Base-by-base conservation (phyloP, 2,329 filamentous ascomycete genomes). In the Fusarium aywerte region DNA sequence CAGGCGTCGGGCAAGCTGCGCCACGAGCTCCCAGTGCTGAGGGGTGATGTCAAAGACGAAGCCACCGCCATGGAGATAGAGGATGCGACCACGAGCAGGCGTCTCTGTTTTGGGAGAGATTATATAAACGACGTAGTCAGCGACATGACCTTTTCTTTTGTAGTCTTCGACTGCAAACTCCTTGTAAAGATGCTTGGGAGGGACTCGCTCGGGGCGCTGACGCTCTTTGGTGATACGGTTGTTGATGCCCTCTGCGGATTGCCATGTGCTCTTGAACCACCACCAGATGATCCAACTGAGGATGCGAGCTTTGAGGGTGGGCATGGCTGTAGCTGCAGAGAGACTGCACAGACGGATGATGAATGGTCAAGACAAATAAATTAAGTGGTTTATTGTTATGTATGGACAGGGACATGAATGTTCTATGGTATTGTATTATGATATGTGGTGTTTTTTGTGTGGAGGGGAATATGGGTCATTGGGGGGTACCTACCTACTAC, bases 21-120 rank as follows among this genome's bases (percentile, higher is more conserved):
- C 70, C 31, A 72, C 67, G 20, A 77, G 38, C 35, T 58, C 50
- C 76, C 76, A 78, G n/a, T 78, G 76, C 55, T 63, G 57, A 4
- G 47, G 49, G 0, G 52, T 54, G 39, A 77, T 73, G 32, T 74
- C 75, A 52, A 76, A 75, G 56, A 77, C 64, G 48, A 76, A 73
- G 43, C 68, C 69, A 21, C 76, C 76, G 45, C 76, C 76, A 42
- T 77, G 76, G 21, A 75, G 65, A 49, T 76, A 77, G 33, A 77
- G 53, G 36, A 77, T 71, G 16, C 74, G 75, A 3, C 69, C 73
- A 32, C 72, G 64, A 29, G 67, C 65, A 2, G 74, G 74, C 35
- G 67, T 62, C 36, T 75, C 74, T 7, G 75, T 73, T 58, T 77
- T 76, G 51, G 75, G 73, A 4, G 73, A 65, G n/a, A 77, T 66